Percentiles rank a stretch among this genome's conserved stretches.
phyloP scores from a whole-genome alignment of 192 early-diverging fungal genomes.

The Podila minutissima region DNA sequence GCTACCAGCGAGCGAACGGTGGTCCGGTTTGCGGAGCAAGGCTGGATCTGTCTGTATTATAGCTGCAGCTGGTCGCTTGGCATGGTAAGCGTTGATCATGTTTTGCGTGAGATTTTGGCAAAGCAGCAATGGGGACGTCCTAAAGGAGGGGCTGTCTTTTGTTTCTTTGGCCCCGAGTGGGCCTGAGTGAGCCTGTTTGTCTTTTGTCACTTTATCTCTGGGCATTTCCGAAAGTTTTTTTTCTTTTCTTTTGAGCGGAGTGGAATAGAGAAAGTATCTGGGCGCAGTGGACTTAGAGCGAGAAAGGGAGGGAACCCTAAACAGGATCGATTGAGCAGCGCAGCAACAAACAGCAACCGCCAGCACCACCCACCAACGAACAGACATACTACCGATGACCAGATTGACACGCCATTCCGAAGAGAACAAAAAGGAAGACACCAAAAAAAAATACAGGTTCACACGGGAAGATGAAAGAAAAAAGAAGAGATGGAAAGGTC shows the following conservation, averaged over 20 bases:
- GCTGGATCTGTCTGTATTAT: constrained; percentile 78
- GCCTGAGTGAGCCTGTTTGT: no score
- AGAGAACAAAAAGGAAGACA: no score
- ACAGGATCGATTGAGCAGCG: neutral
- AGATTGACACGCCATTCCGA: no score
- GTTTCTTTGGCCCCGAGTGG: no score
- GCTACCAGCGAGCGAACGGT: constrained; percentile 35
- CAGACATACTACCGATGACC: no score
- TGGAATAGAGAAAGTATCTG: no score
- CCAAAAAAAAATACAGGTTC: neutral
- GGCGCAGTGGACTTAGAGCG: no score
- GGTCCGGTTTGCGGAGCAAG: constrained; percentile 76
- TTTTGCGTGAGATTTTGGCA: neutral
- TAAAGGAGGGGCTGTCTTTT: no score
- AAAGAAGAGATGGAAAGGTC: neutral
- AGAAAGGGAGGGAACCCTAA: no score
- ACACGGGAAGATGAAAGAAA: neutral
- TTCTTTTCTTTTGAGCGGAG: neutral
- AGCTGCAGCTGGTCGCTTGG: constrained; percentile 69
- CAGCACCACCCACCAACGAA: no score
- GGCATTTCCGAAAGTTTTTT: neutral
- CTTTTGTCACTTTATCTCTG: no score
- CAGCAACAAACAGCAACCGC: neutral
- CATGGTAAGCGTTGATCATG: constrained; percentile 56
- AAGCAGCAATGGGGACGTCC: no score